Evolutionary conservation across 2,329 filamentous ascomycete genomes (phyloP).

Genomic region (Bimuria novae-zelandiae): DNA sequence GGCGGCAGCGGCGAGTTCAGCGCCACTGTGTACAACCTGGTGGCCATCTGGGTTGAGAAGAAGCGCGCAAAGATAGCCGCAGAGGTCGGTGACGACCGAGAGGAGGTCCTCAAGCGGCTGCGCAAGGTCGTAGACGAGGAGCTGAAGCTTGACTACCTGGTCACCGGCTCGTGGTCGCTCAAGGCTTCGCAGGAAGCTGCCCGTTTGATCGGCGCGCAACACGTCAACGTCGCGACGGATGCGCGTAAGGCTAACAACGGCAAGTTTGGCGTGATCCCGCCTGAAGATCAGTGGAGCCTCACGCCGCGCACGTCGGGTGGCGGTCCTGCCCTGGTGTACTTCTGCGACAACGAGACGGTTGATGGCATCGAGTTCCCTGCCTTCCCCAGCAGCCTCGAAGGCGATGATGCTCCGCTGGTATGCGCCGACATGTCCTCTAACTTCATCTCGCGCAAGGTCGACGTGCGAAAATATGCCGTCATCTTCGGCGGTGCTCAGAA

Average conservation of each 20-base stretch:
- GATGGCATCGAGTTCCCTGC: slow-evolving; percentile 88
- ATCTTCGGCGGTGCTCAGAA: slow-evolving; percentile 95
- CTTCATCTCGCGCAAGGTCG: slow-evolving; percentile 80
- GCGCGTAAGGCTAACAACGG: slow-evolving; percentile 65
- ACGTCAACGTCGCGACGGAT: slow-evolving; percentile 81
- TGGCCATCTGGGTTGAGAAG: slow-evolving; percentile 78
- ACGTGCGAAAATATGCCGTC: slow-evolving; percentile 76
- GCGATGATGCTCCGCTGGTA: slow-evolving; percentile 70
- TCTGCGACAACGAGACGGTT: slow-evolving; percentile 92
- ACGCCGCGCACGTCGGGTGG: slow-evolving; percentile 61
- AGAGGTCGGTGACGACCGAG: slow-evolving; percentile 60
- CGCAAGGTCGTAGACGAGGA: slow-evolving; percentile 69
- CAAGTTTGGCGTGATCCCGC: slow-evolving; percentile 85
- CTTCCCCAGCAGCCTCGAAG: slow-evolving; percentile 69
- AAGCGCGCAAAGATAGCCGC: slow-evolving; percentile 64
- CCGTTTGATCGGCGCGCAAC: slow-evolving; percentile 74
- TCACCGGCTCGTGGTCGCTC: slow-evolving; percentile 88
- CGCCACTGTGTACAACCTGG: slow-evolving; percentile 81
- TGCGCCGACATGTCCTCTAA: slow-evolving; percentile 95
- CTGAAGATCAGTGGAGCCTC: slow-evolving; percentile 76
- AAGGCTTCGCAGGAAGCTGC: slow-evolving; percentile 86
- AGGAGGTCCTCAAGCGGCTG: slow-evolving; percentile 63
- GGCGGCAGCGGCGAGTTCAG: slow-evolving; percentile 88
- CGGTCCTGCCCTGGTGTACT: slow-evolving; percentile 75
- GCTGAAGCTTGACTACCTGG: slow-evolving; percentile 83